Conservation (phyloP, 441 rosid species). For the Eutrema salsugineum region DNA sequence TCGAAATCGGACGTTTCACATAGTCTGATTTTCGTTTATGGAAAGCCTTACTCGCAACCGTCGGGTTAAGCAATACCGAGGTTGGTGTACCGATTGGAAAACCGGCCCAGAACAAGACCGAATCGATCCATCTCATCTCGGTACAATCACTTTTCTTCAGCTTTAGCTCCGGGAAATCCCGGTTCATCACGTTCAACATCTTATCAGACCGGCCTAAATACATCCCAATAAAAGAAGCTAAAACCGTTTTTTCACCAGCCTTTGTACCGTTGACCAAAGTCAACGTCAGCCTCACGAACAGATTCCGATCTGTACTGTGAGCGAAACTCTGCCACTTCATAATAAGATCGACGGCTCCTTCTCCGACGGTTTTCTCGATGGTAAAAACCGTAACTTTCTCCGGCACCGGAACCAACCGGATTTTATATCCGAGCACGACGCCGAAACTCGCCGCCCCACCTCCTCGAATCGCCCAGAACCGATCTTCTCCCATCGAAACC, state of each 20-base stretch:
- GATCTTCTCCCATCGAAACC: slow-evolving; percentile 43
- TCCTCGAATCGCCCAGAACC: slow-evolving; percentile 53
- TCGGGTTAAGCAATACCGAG: slow-evolving; percentile 27
- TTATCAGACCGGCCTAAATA: slow-evolving; percentile 31
- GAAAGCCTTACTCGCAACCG: background rate
- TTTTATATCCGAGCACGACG: slow-evolving; percentile 36
- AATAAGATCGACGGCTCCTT: slow-evolving; percentile 29
- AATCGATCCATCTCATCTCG: slow-evolving; percentile 41
- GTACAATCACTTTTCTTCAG: slow-evolving; percentile 29
- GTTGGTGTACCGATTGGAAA: slow-evolving; percentile 18
- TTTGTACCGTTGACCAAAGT: slow-evolving; percentile 16
- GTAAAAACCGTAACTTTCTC: slow-evolving; percentile 34
- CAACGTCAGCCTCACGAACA: slow-evolving; percentile 32
- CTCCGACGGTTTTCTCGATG: slow-evolving; percentile 8
- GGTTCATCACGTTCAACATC: slow-evolving; percentile 15
- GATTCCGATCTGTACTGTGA: slow-evolving; percentile 15
- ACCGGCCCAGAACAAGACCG: slow-evolving; percentile 30
- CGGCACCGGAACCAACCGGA: slow-evolving; percentile 36
- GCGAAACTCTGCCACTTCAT: slow-evolving; percentile 40
- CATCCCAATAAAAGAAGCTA: slow-evolving; percentile 23
- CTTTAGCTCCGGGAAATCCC: slow-evolving; percentile 32
- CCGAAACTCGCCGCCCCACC: slow-evolving; percentile 46
- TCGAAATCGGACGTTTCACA: slow-evolving; percentile 27
- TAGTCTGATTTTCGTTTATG: slow-evolving; percentile 43
- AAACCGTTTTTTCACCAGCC: slow-evolving; percentile 13